Evolutionary conservation across 306 rosid genomes (phyloP), one percentile per base, ranked within the genome.

Genomic region (Fragaria nilgerrensis): DNA sequence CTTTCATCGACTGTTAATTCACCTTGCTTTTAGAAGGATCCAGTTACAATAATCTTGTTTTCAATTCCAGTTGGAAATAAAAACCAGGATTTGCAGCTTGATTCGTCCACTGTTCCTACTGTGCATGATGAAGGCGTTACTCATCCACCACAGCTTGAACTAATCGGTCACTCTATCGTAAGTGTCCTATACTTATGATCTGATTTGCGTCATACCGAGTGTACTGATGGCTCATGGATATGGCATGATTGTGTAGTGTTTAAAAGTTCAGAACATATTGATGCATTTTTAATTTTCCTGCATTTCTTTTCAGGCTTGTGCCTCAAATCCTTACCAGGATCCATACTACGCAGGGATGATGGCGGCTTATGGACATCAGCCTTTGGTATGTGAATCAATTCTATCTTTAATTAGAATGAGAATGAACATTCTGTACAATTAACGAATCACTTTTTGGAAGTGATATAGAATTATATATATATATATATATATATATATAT

Each of bases 111-210:
- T 78, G 84, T 78, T 37, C 93, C 90, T 10, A 74, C 89, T 23
- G 66, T 79, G 75, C 89, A 49, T 27, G 97, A 85, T 56, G 96
- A 82, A 49, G 71, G 87, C 76, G 81, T 80, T 45, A 65, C 86
- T 0, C 96, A 88, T 79, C 81, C 97, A 32, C 90, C 96, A 36
- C 94, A 88, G 73, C 92, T 95, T 79, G 97, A 95, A 82, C 99
- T 91, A 74, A 90, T 95, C 58, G 98, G 99, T 75, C 99, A 95
- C 82, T 91, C 99, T 77, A 89, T 88, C 80, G 99, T 95, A 79
- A 81, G 97, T 87, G 41, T 41, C 44, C 74, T 32, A 32, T 29
- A 63, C 37, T 55, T 79, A 44, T 52, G 9, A 22, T 68, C 48
- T 44, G 19, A 43, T 74, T 63, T 48, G 12, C 20, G 15, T 74